Base-by-base conservation (phyloP, 129 eudicot species). In the Lactuca sativa region DNA sequence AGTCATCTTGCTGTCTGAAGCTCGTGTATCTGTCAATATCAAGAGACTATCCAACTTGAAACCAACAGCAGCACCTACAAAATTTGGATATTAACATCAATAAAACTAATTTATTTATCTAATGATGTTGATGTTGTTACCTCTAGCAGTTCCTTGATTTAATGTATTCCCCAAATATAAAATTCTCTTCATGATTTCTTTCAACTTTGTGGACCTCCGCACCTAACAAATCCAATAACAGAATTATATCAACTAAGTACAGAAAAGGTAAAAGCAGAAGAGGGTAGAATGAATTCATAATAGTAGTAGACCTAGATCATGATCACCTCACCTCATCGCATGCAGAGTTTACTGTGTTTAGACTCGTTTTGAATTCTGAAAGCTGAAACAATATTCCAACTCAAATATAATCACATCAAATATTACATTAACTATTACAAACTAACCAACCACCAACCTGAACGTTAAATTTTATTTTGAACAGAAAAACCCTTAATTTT, bases 21-120 rank as follows among this genome's bases (percentile, higher is more conserved):
- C 90, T 77, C 98, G 98, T 9, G 98, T 89, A 74, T 89, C 98
- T 5, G 85, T 78, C 68, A 93, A 86, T 83, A 89, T 93, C 72
- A 85, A 78, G 77, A 93, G 98, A 81, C 96, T 89, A 80, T 93
- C 98, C 74, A 93, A 78, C 82, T 93, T 93, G 83, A 93, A 93
- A 57, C 98, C 98, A 73, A 89, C 81, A 4, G 96, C 96, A 41
- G 96, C 59, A 77, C 98, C 96, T 92, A 81, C 32, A 71, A 21
- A 64, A 6, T 72, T 64, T 38, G 11, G 60, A 78, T 40, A 37
- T 15, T 34, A 47, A 47, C 1, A 47, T 47, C 7, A 59, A 58
- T 12, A 25, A 25, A 25, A 25, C 30, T 25, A 0, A 25, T 25
- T 25, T 25, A 25, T 25, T 25, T 25, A 25, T 25, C 2, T 25